Conservation (phyloP, 352 stramenopile species). For the Peronosclerospora sorghi region DNA sequence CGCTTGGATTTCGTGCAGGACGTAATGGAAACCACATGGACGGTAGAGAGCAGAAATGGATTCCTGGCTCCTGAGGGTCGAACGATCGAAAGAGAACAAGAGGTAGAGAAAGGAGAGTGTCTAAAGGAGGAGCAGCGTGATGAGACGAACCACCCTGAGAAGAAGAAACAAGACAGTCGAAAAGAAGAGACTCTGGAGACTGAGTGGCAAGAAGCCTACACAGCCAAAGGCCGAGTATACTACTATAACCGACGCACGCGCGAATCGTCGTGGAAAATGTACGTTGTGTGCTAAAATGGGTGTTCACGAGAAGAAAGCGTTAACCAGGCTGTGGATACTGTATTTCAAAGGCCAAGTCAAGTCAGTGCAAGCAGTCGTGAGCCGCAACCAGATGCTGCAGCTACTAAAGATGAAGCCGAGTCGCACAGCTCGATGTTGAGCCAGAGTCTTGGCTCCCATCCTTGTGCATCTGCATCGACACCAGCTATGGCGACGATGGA, state of each 20-base stretch:
- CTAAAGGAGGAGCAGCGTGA: constrained; percentile 5
- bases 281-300: not conserved
- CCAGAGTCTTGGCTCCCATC: constrained; percentile 25
- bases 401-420: constrained; percentile 6
- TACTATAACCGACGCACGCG: constrained; percentile 82
- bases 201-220: constrained; percentile 80
- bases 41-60: constrained; percentile 6
- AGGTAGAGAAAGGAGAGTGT: constrained; percentile 5
- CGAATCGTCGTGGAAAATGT: constrained; percentile 82
- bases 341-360: constrained; percentile 15
- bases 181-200: constrained; percentile 14
- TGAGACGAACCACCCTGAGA: constrained; percentile 2
- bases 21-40: constrained; percentile 29
- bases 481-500: constrained; percentile 16
- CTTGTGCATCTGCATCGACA: constrained; percentile 10
- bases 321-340: constrained; percentile 6
- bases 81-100: constrained; percentile 3
- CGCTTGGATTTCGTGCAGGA: constrained; percentile 52
- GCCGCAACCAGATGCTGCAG: constrained; percentile 1
- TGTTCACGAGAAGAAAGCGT: not conserved
- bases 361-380: constrained; percentile 10
- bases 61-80: constrained; percentile 5
- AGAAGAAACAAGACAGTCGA: not conserved
- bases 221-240: constrained; percentile 76
- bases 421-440: constrained; percentile 12